Base-by-base conservation (phyloP, 805 yeast genomes). In the Starmerella roubikii region DNA sequence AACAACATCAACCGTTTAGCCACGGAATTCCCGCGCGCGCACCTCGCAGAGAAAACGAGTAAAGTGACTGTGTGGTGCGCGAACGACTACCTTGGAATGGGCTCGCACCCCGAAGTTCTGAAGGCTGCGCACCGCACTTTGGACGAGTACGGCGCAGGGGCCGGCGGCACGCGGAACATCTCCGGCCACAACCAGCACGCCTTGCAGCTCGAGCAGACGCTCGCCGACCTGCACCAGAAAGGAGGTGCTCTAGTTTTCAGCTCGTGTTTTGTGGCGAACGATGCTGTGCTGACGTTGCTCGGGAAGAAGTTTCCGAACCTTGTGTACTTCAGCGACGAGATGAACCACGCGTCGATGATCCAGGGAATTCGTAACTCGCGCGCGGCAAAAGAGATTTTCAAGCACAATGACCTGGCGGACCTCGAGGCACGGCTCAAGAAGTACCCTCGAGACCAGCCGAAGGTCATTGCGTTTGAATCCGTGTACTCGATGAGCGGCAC, bases 401-500 rank as follows among this genome's bases (percentile, higher is more conserved):
- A 77, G 60, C 98, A 91, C 62, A 91, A 91, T 59, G 78, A 91
- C 59, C 65, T 91, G 57, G 68, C 59, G 7, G 94, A 88, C 54
- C 71, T 91, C 55, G 98, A 93, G 65, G 66, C 64, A 34, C 69
- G 73, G 57, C 72, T 91, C 57, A 74, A 81, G 29, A 67, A 69
- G 60, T 82, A 80, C 56, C 98, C 99, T 16, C 70, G 71, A 52
- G 71, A 78, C n/a, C 71, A 77, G 28, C 98, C 99, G 39, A 91
- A 91, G 63, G 69, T 91, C 56, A 88, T 91, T 63, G 96, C 97
- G 1, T 91, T 91, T 59, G 99, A 91, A 64, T 76, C 91, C 4
- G 97, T 91, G 38, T 91, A 91, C 63, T 86, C 96, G 40, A 91
- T 91, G 99, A 84, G 95, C 56, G 99, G 99, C 35, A 83, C 96